These are phyloP conservation scores for Pisolithus marmoratus DNA, from an alignment of 768 basidiomycete genomes.

Conservation along the genomic window DNA sequence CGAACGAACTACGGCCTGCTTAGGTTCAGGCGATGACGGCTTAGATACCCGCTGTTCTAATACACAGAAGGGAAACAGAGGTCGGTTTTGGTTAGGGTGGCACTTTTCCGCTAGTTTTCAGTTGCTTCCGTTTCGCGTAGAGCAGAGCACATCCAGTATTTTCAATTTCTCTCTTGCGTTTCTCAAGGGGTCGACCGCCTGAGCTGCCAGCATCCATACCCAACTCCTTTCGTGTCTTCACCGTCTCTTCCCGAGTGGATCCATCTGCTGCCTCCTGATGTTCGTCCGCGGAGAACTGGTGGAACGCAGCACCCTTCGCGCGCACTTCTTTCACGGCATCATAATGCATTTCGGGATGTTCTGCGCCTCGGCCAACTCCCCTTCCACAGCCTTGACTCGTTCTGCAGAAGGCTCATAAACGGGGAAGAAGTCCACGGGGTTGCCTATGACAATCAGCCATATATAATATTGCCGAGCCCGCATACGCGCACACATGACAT, in stretches of 20 bases:
- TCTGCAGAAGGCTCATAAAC: constrained; percentile 82
- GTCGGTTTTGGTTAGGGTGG: neutral
- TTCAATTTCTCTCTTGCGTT: no score
- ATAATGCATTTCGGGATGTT: constrained; percentile 75
- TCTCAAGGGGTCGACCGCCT: constrained; percentile 54
- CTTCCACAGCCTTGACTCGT: constrained; percentile 67
- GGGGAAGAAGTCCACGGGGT: no score
- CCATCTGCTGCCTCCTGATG: constrained; percentile 73
- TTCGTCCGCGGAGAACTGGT: constrained; percentile 87
- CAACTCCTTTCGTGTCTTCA: constrained; percentile 48
- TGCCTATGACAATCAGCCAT: constrained; percentile 33
- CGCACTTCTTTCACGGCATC: constrained; percentile 80
- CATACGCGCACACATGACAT: constrained; percentile 46
- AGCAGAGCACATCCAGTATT: no score
- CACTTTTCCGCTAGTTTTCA: constrained; percentile 15
- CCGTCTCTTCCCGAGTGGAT: constrained; percentile 69
- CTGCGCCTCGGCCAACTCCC: constrained; percentile 58
- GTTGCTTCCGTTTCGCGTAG: constrained; percentile 58
- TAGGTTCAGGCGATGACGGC: constrained; percentile 13
- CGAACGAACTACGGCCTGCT: constrained; percentile 21
- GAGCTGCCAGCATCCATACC: constrained; percentile 47
- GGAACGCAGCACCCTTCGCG: constrained; percentile 79
- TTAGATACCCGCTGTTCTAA: no score
- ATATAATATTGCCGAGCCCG: neutral
- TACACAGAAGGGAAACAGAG: constrained; percentile 8